phyloP scores from a whole-genome alignment of 2,329 filamentous ascomycete genomes.

The Coniochaeta pulveracea region DNA sequence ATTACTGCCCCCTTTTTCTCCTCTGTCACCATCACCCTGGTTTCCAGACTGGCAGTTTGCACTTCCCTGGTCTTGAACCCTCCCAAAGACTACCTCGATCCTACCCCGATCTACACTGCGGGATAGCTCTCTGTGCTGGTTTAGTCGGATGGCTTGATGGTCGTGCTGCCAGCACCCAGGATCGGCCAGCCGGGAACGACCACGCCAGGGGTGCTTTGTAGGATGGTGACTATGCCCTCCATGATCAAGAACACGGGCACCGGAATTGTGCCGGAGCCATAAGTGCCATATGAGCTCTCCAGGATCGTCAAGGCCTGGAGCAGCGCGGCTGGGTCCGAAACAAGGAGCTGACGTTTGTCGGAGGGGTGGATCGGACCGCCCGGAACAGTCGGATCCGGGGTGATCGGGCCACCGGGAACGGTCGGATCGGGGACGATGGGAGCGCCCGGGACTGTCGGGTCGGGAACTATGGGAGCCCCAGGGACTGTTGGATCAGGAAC shows the following conservation, averaged over 20 bases:
- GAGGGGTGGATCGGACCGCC: conserved; percentile 7
- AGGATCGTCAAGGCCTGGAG: conserved; percentile 10
- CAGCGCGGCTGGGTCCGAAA: conserved; percentile 9
- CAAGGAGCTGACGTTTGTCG: conserved; percentile 1
- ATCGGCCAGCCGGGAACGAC: conserved; percentile 14
- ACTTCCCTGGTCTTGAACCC: conserved; percentile 3
- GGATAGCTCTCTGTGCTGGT: not conserved
- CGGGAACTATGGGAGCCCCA: conserved; percentile 12
- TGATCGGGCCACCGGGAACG: conserved; percentile 7
- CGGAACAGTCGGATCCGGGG: conserved; percentile 13
- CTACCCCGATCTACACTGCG: not conserved
- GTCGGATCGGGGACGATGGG: conserved; percentile 13
- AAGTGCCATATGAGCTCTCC: conserved; percentile 12
- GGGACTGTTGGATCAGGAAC: conserved; percentile 13
- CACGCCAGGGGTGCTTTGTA: conserved; percentile 13
- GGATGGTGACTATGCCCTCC: conserved; percentile 13
- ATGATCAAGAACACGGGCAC: conserved; percentile 13
- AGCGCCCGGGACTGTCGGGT: conserved; percentile 10
- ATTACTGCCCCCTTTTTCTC: too few relatives aligned
- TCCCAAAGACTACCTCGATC: conserved; percentile 2
- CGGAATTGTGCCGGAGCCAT: conserved; percentile 11
- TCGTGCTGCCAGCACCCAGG: conserved; percentile 10
- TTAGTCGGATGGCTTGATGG: conserved; percentile 9
- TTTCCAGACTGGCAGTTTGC: conserved; percentile 1
- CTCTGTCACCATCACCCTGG: too few relatives aligned